Evolutionary conservation across 257 asterid genomes (phyloP).

Genomic region (Solanum chmielewskii): DNA sequence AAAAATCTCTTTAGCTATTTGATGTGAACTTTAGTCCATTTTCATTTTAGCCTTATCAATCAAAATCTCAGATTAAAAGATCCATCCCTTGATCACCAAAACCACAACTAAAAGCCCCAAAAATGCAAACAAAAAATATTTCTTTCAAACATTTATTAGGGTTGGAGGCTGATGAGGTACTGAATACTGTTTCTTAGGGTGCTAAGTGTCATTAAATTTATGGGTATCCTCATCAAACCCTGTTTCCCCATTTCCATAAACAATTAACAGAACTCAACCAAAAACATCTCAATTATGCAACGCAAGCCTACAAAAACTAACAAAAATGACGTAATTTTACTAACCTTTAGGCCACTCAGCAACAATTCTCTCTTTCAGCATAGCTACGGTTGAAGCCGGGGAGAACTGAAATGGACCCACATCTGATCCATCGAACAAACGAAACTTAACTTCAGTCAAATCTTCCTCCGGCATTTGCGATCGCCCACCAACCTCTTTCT

Average conservation of each 20-base stretch:
- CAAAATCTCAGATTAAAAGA: neutral
- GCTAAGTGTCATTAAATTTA: neutral
- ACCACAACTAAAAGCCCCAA: neutral
- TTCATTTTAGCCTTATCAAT: neutral
- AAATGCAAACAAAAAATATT: neutral
- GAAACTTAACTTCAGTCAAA: constrained; percentile 69
- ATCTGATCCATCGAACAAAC: constrained; percentile 91
- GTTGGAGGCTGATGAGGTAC: neutral
- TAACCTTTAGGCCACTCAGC: constrained; percentile 38
- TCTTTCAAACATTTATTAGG: neutral
- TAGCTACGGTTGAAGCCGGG: constrained; percentile 69
- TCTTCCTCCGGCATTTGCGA: constrained; percentile 40
- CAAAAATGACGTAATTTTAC: neutral
- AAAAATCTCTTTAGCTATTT: neutral
- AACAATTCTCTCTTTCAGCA: constrained; percentile 75
- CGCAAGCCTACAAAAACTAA: neutral
- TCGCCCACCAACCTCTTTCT: neutral
- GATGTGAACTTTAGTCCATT: neutral
- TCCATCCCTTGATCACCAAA: neutral
- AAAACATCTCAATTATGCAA: neutral
- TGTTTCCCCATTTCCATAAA: neutral
- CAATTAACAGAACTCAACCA: neutral
- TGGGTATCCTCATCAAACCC: neutral
- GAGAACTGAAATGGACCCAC: constrained; percentile 82
- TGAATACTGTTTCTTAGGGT: neutral